Evolutionary conservation across 2,329 filamentous ascomycete species (phyloP), one percentile per base, ranked within the genome.

Genomic region (Neoascochyta sp.): DNA sequence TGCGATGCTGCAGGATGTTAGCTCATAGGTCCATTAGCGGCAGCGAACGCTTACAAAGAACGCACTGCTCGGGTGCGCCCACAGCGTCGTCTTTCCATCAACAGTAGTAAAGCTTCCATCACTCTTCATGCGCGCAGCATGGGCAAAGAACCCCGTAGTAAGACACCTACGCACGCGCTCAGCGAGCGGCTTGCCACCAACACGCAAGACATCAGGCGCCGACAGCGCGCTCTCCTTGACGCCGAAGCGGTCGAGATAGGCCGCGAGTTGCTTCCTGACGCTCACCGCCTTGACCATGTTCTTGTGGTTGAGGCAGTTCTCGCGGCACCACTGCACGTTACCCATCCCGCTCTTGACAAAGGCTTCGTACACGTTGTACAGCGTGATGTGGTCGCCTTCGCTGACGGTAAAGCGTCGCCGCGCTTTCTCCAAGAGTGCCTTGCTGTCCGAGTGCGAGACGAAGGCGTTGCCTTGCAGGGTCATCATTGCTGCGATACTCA

Each of bases 401-500:
- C 93, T 86, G 5, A 82, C 89, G 0, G 90, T 86, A 54, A 96
- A 96, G 52, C 83, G 86, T 26, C 86, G 75, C 25, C 85, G 74
- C 16, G 81, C 78, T 12, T 74, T 80, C 54, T 95, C 87, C 57
- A 83, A 77, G 28, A 73, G 70, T 51, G 83, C 88, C 52, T 83
- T 84, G 45, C 86, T 82, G 20, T 78, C 83, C 14, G 89, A 82
- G 46, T 87, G 81, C 17, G 83, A 75, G 40, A 95, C 78, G 82
- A 87, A 96, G 0, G 94, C 74, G 24, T 77, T 81, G 4, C 86
- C 85, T 38, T 89, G 85, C 0, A 94, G 69, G 41, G 82, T 92
- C 18, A 86, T 85, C 90, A 98, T 96, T 10, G 92, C 89, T 5
- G 90, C 87, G 43, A 96, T 94, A 2, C 82, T 87, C 15, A 96